Conservation (phyloP, 1,284 basidiomycete genomes). For the Neotropicomus parvogracilis region DNA sequence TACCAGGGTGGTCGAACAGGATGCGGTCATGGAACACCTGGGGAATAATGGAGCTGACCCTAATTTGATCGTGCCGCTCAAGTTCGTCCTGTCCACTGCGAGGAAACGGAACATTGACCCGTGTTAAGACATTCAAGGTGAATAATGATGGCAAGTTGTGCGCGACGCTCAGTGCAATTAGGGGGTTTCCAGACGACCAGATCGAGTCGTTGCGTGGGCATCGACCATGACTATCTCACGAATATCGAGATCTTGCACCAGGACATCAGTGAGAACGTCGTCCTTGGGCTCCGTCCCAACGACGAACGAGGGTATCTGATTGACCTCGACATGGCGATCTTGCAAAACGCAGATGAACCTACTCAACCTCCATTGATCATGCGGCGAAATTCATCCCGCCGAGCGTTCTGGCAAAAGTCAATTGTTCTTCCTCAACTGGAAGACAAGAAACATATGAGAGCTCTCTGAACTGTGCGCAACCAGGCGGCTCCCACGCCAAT, state of each 20-base stretch:
- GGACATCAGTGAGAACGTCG: too few relatives aligned
- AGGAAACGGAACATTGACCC: background rate
- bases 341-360: background rate
- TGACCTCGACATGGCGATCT: too few relatives aligned
- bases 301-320: slow-evolving; percentile 10
- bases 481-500: too few relatives aligned
- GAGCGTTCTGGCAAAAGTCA: too few relatives aligned
- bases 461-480: background rate
- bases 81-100: background rate
- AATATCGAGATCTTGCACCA: slow-evolving; percentile 12
- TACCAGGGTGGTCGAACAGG: background rate
- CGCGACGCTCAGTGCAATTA: slow-evolving; percentile 4
- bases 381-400: too few relatives aligned
- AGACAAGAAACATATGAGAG: background rate
- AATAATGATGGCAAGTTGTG: background rate
- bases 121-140: background rate
- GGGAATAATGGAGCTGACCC: background rate
- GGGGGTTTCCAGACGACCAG: background rate
- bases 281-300: too few relatives aligned
- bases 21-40: background rate
- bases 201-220: slow-evolving; percentile 14
- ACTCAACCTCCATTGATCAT: background rate
- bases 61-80: slow-evolving; percentile 1
- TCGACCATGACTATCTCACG: slow-evolving; percentile 11
- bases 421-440: too few relatives aligned